Conservation (phyloP, 768 basidiomycete species). For the Exsudoporus frostii region DNA sequence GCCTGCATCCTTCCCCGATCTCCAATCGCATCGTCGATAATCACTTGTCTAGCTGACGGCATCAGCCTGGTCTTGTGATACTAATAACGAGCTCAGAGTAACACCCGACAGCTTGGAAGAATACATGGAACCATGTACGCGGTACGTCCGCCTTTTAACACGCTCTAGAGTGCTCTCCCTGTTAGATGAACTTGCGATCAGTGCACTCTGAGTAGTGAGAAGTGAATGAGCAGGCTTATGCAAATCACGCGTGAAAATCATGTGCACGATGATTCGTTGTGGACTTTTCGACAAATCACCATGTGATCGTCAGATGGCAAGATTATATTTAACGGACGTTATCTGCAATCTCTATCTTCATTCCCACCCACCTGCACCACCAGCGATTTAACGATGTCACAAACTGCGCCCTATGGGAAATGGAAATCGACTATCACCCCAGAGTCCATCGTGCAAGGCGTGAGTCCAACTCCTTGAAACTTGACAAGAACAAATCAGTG, state of each 20-base stretch:
- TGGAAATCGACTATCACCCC: constrained; percentile 60
- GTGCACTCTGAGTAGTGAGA: neutral
- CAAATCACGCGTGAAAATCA: too few relatives aligned
- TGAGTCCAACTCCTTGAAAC: constrained; percentile 23
- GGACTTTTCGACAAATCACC: too few relatives aligned
- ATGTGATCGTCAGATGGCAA: neutral
- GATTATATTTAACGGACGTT: neutral
- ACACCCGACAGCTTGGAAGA: neutral
- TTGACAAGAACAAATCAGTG: neutral
- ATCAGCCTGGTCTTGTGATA: neutral
- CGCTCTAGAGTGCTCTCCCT: neutral
- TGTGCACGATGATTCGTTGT: too few relatives aligned
- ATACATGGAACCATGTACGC: neutral
- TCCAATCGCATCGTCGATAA: neutral
- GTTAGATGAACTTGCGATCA: neutral
- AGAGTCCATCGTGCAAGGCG: constrained; percentile 47
- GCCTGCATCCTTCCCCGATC: too few relatives aligned
- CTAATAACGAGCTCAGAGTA: neutral
- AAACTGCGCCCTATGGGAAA: constrained; percentile 53
- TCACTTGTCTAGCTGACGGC: neutral
- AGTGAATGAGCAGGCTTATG: too few relatives aligned
- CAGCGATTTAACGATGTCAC: constrained; percentile 9
- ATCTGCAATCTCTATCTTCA: neutral
- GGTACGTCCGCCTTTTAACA: neutral
- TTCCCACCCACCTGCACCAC: neutral